Conservation (phyloP, 768 basidiomycete species). For the Collybia nuda region DNA sequence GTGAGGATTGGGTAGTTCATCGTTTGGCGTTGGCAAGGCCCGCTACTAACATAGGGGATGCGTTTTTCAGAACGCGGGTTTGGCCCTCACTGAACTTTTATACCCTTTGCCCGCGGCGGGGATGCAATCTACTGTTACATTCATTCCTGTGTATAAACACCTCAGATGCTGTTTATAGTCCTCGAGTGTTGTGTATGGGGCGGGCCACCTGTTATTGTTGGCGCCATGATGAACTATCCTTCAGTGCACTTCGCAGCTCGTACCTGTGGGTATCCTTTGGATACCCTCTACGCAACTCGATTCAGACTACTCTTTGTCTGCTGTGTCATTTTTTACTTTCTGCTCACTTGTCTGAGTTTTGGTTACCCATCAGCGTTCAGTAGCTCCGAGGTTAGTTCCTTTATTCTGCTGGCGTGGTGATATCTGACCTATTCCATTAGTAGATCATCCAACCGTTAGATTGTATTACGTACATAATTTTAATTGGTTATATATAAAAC, state of each 20-base stretch:
- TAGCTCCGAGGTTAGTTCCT: too few species aligned
- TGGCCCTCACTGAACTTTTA: too few species aligned
- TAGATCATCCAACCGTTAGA: too few species aligned
- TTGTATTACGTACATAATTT: too few species aligned
- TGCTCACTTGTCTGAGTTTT: background rate
- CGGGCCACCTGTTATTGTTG: background rate
- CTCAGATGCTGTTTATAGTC: background rate
- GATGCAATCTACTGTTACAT: background rate
- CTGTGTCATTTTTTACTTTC: conserved; percentile 2
- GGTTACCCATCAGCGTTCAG: too few species aligned
- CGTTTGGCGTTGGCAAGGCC: background rate
- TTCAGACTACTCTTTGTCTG: conserved; percentile 9
- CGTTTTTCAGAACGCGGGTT: background rate
- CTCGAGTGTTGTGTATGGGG: background rate
- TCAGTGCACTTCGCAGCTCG: conserved; percentile 5
- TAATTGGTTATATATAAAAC: too few species aligned
- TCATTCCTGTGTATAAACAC: background rate
- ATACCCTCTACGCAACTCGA: conserved; percentile 1
- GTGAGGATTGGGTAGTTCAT: background rate
- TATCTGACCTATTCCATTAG: too few species aligned
- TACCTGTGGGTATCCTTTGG: too few species aligned
- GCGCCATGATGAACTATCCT: background rate
- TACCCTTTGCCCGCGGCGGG: background rate
- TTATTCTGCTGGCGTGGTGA: too few species aligned
- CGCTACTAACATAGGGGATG: background rate